phyloP scores from a whole-genome alignment of 2,329 filamentous ascomycete genomes.

The Cladophialophora exuberans region DNA sequence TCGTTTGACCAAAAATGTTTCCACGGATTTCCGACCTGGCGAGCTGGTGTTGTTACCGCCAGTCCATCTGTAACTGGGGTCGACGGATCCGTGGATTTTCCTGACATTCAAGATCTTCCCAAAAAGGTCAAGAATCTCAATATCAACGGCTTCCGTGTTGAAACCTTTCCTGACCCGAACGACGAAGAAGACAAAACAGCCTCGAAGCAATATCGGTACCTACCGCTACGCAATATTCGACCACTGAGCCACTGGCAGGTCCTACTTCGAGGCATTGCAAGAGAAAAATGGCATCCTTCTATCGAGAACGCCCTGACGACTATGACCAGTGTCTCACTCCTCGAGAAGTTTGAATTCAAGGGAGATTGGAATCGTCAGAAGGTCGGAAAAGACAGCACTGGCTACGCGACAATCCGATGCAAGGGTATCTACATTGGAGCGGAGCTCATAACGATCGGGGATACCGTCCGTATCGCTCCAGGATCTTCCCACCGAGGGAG shows the following conservation, averaged over 20 bases:
- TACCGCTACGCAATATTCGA: slow-evolving; percentile 57
- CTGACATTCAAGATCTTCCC: slow-evolving; percentile 51
- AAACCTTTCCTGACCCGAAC: slow-evolving; percentile 59
- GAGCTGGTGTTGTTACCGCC: slow-evolving; percentile 61
- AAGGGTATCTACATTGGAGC: slow-evolving; percentile 60
- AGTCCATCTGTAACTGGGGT: slow-evolving; percentile 45
- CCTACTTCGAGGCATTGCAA: slow-evolving; percentile 47
- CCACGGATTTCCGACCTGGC: slow-evolving; percentile 53
- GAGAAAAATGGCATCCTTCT: slow-evolving; percentile 55
- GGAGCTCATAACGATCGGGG: slow-evolving; percentile 59
- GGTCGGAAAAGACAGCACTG: slow-evolving; percentile 42
- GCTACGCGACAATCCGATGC: slow-evolving; percentile 56
- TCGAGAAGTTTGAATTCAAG: slow-evolving; percentile 56
- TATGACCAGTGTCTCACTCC: slow-evolving; percentile 56
- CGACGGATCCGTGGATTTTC: slow-evolving; percentile 39
- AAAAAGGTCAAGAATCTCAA: slow-evolving; percentile 48
- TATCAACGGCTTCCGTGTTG: slow-evolving; percentile 60
- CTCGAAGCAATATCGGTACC: slow-evolving; percentile 59
- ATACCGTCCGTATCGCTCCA: slow-evolving; percentile 57
- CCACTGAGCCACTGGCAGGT: slow-evolving; percentile 60
- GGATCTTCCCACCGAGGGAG: slow-evolving; percentile 18
- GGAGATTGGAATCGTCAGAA: slow-evolving; percentile 49
- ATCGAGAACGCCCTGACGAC: slow-evolving; percentile 58
- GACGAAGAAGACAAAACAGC: slow-evolving; percentile 51
- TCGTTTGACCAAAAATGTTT: slow-evolving; percentile 39